Base-by-base conservation (phyloP, 2,329 filamentous ascomycete genomes). In the Bipolaris cookei region DNA sequence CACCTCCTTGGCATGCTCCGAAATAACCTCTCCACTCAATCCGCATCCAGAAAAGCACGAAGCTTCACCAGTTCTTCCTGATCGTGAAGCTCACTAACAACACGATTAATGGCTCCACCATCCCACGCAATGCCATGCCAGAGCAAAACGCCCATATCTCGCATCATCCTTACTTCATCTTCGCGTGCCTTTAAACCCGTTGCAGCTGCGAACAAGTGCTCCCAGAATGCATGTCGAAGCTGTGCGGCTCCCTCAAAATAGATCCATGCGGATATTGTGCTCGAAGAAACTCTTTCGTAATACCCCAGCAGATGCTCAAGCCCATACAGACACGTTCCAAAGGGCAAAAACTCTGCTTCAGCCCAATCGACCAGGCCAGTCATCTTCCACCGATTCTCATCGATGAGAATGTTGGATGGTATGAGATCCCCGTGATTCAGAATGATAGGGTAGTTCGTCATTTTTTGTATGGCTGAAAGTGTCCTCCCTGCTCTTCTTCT, bases 81-180 rank as follows among this genome's bases (percentile, higher is more conserved):
- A 64, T 89, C 85, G 20, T 75, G 75, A 2, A 73, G 77, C 41
- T 79, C 77, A 56, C 83, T 75, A 1, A 88, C 84, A 14, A 84
- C 84, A 1, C 86, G 79, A 70, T 88, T 78, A 52, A 89, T 80
- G 30, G 72, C 76, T 0, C 86, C 86, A 21, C 85, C 80, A 67
- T 89, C 86, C 71, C 86, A 88, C 2, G 86, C 85, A 66, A 85
- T 86, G 0, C 86, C 86, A 69, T 84, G 80, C 86, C 87, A 89
- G 2, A 89, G 76, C 16, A 89, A 58, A 5, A 88, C 79, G 0
- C 87, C 86, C 16, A 88, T 63, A 69, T 78, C 68, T 77, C 80
- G 80, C 11, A 84, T 80, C 37, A 79, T 61, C 51, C 67, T 68
- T 0, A 85, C 72, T 0, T 76, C 75, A 4, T 74, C 65, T 11